These are phyloP conservation scores for Ilyonectria destructans DNA, from an alignment of 2,329 filamentous ascomycete species.

Conservation along the genomic window DNA sequence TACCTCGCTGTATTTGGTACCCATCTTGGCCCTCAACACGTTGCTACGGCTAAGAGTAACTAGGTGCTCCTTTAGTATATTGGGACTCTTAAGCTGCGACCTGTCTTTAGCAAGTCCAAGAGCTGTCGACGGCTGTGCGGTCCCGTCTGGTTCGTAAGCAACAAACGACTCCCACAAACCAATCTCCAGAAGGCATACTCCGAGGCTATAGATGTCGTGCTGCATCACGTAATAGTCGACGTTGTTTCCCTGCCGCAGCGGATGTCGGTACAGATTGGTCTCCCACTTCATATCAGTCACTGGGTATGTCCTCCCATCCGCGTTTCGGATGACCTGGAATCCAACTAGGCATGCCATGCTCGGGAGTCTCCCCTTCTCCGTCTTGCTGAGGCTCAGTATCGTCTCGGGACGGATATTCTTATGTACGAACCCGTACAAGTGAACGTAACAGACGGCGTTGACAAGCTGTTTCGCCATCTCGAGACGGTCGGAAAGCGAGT, in stretches of 20 bases:
- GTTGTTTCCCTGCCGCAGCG: conserved; percentile 60
- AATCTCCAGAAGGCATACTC: conserved; percentile 69
- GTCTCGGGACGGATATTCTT: conserved; percentile 64
- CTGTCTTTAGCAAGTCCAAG: too few relatives aligned
- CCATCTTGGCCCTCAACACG: conserved; percentile 47
- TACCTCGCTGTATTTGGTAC: conserved; percentile 49
- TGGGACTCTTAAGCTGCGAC: neutral
- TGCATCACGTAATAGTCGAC: conserved; percentile 64
- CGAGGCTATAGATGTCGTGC: conserved; percentile 72
- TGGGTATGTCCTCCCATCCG: neutral
- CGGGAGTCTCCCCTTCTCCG: conserved; percentile 3
- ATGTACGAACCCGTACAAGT: conserved; percentile 62
- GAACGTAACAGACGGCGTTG: conserved; percentile 50
- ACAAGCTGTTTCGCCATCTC: conserved; percentile 45
- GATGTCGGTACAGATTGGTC: conserved; percentile 67
- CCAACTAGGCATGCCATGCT: neutral
- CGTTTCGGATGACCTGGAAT: neutral
- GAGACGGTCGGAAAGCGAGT: conserved; percentile 18
- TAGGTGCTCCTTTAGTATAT: conserved; percentile 27
- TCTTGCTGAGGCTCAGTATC: conserved; percentile 51
- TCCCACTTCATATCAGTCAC: conserved; percentile 34
- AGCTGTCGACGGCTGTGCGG: neutral
- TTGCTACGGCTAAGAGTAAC: conserved; percentile 26
- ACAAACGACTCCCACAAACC: conserved; percentile 62
- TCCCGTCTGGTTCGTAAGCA: conserved; percentile 31